These are phyloP conservation scores for Schizophyllum amplum DNA, from an alignment of 1,284 basidiomycete genomes.

Conservation along the genomic window DNA sequence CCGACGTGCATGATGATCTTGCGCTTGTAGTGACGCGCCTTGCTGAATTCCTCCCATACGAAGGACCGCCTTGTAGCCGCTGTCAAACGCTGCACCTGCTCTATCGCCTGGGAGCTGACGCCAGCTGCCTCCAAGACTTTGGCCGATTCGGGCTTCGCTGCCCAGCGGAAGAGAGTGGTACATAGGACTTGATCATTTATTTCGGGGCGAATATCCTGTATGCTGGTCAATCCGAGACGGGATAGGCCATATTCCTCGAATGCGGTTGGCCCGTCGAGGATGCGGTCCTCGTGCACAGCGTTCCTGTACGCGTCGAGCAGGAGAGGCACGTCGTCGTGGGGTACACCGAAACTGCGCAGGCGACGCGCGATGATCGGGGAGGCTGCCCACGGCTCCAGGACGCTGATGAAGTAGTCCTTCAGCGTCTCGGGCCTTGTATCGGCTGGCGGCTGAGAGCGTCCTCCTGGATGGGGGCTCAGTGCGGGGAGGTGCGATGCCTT, in stretches of 20 bases:
- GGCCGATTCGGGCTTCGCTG: not conserved
- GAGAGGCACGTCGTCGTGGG: not conserved
- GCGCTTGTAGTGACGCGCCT: constrained; percentile 46
- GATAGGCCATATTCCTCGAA: not conserved
- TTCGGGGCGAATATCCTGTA: not conserved
- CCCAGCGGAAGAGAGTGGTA: not conserved
- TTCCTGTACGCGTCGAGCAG: not conserved
- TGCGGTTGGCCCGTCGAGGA: not conserved
- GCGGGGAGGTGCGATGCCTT: not conserved
- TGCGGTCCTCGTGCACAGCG: not conserved
- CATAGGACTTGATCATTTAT: not conserved
- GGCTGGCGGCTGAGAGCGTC: not conserved
- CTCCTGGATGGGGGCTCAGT: not conserved
- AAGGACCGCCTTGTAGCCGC: not conserved
- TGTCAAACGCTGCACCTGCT: not conserved
- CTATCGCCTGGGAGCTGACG: not conserved
- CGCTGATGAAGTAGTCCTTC: not conserved
- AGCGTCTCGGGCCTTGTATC: not conserved
- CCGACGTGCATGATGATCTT: constrained; percentile 94
- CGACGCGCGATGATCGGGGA: not conserved
- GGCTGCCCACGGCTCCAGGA: not conserved
- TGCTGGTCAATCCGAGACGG: not conserved
- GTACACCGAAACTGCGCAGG: not conserved
- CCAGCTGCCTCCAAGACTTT: not conserved
- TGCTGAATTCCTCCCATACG: constrained; percentile 16